phyloP scores from a whole-genome alignment of 345 rosid genomes.

The Sapria himalayana region DNA sequence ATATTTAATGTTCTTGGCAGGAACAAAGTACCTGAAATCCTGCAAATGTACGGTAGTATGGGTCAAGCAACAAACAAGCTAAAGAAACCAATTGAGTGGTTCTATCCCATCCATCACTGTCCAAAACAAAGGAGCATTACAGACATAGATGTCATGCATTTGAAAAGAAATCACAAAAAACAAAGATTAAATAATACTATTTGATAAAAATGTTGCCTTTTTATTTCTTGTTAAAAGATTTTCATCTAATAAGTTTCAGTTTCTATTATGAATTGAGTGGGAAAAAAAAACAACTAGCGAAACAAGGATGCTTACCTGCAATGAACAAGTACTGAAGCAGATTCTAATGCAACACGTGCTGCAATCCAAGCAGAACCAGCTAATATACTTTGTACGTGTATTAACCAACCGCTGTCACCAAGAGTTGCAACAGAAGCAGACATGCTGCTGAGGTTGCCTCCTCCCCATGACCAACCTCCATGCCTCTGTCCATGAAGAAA shows the following conservation, averaged over 20 bases:
- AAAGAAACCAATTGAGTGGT: slow-evolving; percentile 90
- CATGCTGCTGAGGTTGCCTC: slow-evolving; percentile 98
- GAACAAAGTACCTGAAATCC: slow-evolving; percentile 99
- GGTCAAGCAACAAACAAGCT: slow-evolving; percentile 81
- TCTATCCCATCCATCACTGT: slow-evolving; percentile 99
- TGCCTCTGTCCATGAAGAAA: slow-evolving; percentile 47
- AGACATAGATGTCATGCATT: background rate
- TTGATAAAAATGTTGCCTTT: background rate
- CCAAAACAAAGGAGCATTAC: slow-evolving; percentile 6
- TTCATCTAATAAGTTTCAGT: no score
- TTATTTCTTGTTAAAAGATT: no score
- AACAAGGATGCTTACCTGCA: slow-evolving; percentile 48
- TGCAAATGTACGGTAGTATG: slow-evolving; percentile 71
- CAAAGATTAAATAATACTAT: slow-evolving; percentile 1
- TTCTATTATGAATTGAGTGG: background rate
- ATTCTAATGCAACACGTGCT: slow-evolving; percentile 76
- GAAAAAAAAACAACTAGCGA: slow-evolving; percentile 1
- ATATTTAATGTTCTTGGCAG: no score
- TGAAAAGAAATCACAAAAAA: slow-evolving; percentile 4
- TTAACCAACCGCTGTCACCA: slow-evolving; percentile 96
- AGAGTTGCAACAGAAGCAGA: slow-evolving; percentile 96
- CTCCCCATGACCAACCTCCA: slow-evolving; percentile 98
- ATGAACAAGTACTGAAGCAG: slow-evolving; percentile 93
- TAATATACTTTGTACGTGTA: slow-evolving; percentile 81
- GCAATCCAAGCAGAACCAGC: slow-evolving; percentile 99